Evolutionary conservation across 2,329 filamentous ascomycete genomes (phyloP), one percentile per base, ranked within the genome.

Genomic region (Davidsoniella neocaledoniae): DNA sequence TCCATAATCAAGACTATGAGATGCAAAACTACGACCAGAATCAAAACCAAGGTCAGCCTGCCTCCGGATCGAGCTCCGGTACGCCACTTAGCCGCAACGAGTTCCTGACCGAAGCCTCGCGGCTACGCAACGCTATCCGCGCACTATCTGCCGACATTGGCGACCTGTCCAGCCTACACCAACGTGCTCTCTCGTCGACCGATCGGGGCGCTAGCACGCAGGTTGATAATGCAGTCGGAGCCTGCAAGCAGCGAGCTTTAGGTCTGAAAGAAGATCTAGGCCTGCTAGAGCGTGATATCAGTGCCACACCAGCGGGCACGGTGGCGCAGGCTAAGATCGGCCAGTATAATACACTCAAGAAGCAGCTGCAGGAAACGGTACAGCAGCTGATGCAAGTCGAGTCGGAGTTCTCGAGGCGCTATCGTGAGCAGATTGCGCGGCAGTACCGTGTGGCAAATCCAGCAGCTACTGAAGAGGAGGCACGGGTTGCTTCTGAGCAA

Each of bases 361-460:
- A 71, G 54, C 77, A 78, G 50, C 88, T 88, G 66, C 77, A 80
- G 66, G 74, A 73, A 55, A 79, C 83, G 62, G 70, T 88, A 55
- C 72, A 79, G 61, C 74, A 75, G 57, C 87, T 84, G 63, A 72
- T 81, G 60, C 68, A 74, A 57, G 79, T 85, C 60, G 85, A 91
- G 69, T 69, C 74, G 53, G 71, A 74, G 43, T 88, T 86, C 68
- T 73, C 76, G 60, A 71, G 76, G 60, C 71, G 79, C 55, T 86
- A 86, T 63, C 75, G 80, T 54, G 81, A 87, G 55, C 82, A 86
- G 63, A 86, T 90, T 60, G 77, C 77, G 52, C 74, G 85, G 58
- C 85, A 91, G 64, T 88, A 85, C 64, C 73, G 77, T 51, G 87
- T 90, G 60, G 83, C 86, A 56, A 86, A 87, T 62, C 84, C 84